Evolutionary conservation across 768 basidiomycete species (phyloP).

Genomic region (Russula griseocarnosa): DNA sequence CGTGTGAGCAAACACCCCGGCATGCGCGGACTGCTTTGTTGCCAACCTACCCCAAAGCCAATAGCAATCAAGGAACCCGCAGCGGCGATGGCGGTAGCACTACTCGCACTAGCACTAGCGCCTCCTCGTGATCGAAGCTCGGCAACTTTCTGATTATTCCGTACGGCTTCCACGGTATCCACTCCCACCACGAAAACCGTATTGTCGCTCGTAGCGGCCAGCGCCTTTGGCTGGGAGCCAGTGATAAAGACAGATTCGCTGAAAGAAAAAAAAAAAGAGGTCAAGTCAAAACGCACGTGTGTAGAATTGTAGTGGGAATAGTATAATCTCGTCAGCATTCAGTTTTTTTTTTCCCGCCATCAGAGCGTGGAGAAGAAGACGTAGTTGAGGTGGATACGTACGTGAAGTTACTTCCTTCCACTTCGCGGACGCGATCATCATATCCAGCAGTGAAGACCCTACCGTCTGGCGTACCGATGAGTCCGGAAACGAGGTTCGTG

Average conservation of each 20-base stretch:
- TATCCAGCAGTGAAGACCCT: slow-evolving; percentile 70
- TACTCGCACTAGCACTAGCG: not conserved
- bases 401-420: slow-evolving; percentile 50
- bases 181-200: slow-evolving; percentile 64
- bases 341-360: slow-evolving; percentile 2
- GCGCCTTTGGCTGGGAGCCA: slow-evolving; percentile 60
- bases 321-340: slow-evolving; percentile 3
- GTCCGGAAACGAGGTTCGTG: slow-evolving; percentile 60
- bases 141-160: slow-evolving; percentile 63
- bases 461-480: slow-evolving; percentile 47
- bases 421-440: slow-evolving; percentile 75
- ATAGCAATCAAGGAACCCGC: slow-evolving; percentile 55
- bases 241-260: slow-evolving; percentile 54
- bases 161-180: slow-evolving; percentile 59
- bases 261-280: too few species aligned
- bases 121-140: slow-evolving; percentile 42
- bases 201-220: slow-evolving; percentile 56
- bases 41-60: slow-evolving; percentile 61
- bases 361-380: slow-evolving; percentile 7
- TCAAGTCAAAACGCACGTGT: too few species aligned
- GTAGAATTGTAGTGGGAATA: too few species aligned
- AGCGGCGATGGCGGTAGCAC: slow-evolving; percentile 56
- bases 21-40: slow-evolving; percentile 16
- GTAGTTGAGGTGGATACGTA: slow-evolving; percentile 35
- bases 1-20: slow-evolving; percentile 20